Conservation (phyloP, 1,284 basidiomycete species). For the Ustilago cynodontis region DNA sequence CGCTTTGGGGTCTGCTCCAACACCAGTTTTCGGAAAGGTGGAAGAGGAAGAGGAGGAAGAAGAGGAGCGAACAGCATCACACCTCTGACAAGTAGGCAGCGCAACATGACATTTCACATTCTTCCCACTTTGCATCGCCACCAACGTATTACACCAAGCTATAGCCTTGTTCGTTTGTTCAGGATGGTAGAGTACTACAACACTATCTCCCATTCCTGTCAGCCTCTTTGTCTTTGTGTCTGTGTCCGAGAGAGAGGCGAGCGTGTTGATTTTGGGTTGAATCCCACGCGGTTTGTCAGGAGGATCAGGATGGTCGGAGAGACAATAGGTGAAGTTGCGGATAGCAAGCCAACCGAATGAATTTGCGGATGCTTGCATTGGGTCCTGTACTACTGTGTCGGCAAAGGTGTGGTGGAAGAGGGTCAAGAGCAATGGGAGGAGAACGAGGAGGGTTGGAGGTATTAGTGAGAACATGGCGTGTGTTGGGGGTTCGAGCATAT, state of each 20-base stretch:
- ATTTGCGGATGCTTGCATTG: constrained; percentile 32
- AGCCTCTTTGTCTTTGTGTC: neutral
- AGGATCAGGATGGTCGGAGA: constrained; percentile 22
- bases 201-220: constrained; percentile 42
- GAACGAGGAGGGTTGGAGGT: too few relatives aligned
- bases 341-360: constrained; percentile 47
- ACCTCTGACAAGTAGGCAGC: constrained; percentile 45
- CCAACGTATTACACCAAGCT: constrained; percentile 49
- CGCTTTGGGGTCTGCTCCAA: neutral
- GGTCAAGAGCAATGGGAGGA: neutral
- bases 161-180: constrained; percentile 36
- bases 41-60: neutral
- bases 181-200: constrained; percentile 48
- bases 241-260: neutral
- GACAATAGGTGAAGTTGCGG: constrained; percentile 43
- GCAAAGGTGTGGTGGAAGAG: neutral
- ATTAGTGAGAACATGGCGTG: too few relatives aligned
- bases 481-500: too few relatives aligned
- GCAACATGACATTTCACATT: constrained; percentile 29
- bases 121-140: constrained; percentile 25
- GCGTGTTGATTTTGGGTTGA: constrained; percentile 11
- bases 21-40: too few relatives aligned
- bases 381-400: constrained; percentile 12
- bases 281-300: constrained; percentile 30
- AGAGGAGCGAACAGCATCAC: constrained; percentile 29